phyloP scores from a whole-genome alignment of 192 early-diverging fungal species.

The Haplosporangium gracile region DNA sequence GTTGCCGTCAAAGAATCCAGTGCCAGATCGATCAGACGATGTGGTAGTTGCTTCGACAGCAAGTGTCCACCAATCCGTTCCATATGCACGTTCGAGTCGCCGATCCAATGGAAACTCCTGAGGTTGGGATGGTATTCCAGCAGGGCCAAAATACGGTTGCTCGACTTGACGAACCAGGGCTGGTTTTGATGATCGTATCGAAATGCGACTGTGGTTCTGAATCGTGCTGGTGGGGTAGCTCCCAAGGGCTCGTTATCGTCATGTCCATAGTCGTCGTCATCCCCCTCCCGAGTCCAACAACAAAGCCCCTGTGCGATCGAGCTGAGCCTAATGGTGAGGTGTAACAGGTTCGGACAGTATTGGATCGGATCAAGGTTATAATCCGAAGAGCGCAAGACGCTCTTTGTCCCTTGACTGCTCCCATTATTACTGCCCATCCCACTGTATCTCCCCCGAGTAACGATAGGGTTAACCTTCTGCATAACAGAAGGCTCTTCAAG shows the following conservation, averaged over 20 bases:
- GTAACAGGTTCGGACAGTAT: conserved; percentile 23
- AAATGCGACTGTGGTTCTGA: conserved; percentile 17
- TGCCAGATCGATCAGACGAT: conserved; percentile 24
- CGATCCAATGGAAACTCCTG: conserved; percentile 27
- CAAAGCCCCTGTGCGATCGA: not conserved
- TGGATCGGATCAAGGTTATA: conserved; percentile 27
- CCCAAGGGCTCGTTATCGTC: not conserved
- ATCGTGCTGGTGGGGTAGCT: not conserved
- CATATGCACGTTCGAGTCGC: conserved; percentile 17
- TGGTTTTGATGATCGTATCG: conserved; percentile 10
- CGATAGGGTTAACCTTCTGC: not conserved
- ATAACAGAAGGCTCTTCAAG: conserved; percentile 33
- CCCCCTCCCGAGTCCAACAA: conserved; percentile 33
- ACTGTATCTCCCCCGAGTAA: not conserved
- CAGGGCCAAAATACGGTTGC: conserved; percentile 29
- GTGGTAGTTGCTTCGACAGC: not conserved
- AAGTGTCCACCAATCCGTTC: conserved; percentile 18
- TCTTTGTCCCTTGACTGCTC: not conserved
- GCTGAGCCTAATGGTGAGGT: conserved; percentile 25
- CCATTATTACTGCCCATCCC: not conserved
- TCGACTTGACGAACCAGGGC: conserved; percentile 23
- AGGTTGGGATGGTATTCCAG: conserved; percentile 19
- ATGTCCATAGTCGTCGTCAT: not conserved
- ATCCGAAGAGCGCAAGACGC: conserved; percentile 2
- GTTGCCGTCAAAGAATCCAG: conserved; percentile 15